Conservation (phyloP, 2,329 filamentous ascomycete species). For the Dactylellina drechsleri region DNA sequence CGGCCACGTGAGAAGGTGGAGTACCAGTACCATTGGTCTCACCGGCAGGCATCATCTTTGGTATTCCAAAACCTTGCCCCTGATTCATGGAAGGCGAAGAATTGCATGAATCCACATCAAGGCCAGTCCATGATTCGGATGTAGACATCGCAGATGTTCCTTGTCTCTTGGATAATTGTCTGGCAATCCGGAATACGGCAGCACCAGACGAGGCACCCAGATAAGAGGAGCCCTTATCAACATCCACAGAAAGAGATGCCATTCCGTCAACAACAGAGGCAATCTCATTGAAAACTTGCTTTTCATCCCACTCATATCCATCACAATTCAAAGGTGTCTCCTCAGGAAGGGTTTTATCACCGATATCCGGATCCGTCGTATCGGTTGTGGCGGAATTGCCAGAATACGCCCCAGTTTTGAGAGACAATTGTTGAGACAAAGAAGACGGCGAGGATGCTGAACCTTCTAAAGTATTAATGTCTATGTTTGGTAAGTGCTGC, state of each 20-base stretch:
- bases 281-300: slow-evolving; percentile 53
- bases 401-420: slow-evolving; percentile 56
- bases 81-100: slow-evolving; percentile 46
- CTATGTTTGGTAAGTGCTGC: slow-evolving; percentile 47
- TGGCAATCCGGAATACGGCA: slow-evolving; percentile 47
- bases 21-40: slow-evolving; percentile 48
- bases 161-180: slow-evolving; percentile 49
- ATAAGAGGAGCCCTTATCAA: slow-evolving; percentile 52
- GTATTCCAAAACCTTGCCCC: slow-evolving; percentile 49
- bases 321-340: slow-evolving; percentile 50
- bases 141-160: slow-evolving; percentile 37
- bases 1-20: slow-evolving; percentile 51
- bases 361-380: slow-evolving; percentile 46
- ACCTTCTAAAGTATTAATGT: slow-evolving; percentile 44
- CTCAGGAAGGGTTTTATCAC: slow-evolving; percentile 46
- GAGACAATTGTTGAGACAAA: slow-evolving; percentile 42
- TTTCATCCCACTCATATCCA: slow-evolving; percentile 54
- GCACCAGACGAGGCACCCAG: slow-evolving; percentile 49
- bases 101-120: slow-evolving; percentile 49
- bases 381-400: slow-evolving; percentile 46
- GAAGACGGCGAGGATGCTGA: slow-evolving; percentile 50
- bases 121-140: slow-evolving; percentile 40
- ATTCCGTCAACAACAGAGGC: slow-evolving; percentile 52
- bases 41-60: slow-evolving; percentile 43
- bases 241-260: slow-evolving; percentile 47